phyloP scores from a whole-genome alignment of 176 grass and related monocot genomes.

The Rhynchospora breviuscula region DNA sequence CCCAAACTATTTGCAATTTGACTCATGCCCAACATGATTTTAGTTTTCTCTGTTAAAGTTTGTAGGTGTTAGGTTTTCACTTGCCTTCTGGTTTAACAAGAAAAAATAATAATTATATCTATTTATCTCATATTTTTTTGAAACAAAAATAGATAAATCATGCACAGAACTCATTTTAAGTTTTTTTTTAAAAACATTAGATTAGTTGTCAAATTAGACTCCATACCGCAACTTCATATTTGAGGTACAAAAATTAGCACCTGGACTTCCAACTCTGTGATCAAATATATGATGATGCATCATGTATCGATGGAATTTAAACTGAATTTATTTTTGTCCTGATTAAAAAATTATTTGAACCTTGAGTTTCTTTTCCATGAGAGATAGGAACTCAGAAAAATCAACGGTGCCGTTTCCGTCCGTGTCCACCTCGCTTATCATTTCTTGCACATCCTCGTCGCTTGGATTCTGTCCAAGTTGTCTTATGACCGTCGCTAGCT shows the following conservation, averaged over 20 bases:
- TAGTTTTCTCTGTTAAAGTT: background rate
- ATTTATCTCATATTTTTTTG: too few species aligned
- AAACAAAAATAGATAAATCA: too few species aligned
- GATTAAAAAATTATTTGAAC: background rate
- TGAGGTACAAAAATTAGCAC: background rate
- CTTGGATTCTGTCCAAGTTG: slow-evolving; percentile 26
- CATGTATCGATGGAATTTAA: background rate
- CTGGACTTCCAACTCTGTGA: background rate
- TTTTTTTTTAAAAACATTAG: too few species aligned
- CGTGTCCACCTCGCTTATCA: slow-evolving; percentile 39
- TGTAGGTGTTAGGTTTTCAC: too few species aligned
- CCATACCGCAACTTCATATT: background rate
- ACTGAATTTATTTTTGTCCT: background rate
- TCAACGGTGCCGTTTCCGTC: slow-evolving; percentile 29
- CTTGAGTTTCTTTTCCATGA: slow-evolving; percentile 24
- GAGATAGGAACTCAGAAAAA: background rate
- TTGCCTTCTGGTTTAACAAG: too few species aligned
- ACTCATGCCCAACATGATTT: background rate
- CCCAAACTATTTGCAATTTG: background rate
- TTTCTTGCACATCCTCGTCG: slow-evolving; percentile 37
- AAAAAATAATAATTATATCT: too few species aligned
- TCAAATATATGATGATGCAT: background rate
- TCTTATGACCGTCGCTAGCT: slow-evolving; percentile 27
- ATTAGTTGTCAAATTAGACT: too few species aligned
- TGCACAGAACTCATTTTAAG: too few species aligned